Base-by-base conservation (phyloP, 2,329 filamentous ascomycete genomes). In the Hypoxylon sp. region DNA sequence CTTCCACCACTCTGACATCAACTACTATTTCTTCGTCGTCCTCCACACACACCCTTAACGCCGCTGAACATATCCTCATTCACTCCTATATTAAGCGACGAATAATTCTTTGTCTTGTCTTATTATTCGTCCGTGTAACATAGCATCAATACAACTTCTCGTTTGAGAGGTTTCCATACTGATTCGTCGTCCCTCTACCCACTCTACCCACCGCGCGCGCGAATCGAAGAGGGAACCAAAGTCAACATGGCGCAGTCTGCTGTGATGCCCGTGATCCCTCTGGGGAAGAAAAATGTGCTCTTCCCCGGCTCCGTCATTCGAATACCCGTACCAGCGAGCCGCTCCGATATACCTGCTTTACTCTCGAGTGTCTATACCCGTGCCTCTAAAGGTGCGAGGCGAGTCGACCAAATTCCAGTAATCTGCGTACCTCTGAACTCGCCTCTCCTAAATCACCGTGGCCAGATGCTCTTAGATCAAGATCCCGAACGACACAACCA, bases 351-450 rank as follows among this genome's bases (percentile, higher is more conserved):
- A 72, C 91, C 93, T 58, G 92, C 95, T 55, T 88, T 98, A 48
- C 89, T 99, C 63, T 92, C 94, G 19, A 90, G 91, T 73, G 88
- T 97, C 66, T 95, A 97, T 80, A 92, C 92, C 75, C 89, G 90
- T 73, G 90, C 91, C 34, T 87, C 88, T 43, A 90, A 90, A 74
- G 87, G 90, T 72, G 87, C 89, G 28, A 87, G 89, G 72, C 84
- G 87, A 69, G 84, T 90, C 75, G 87, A 90, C 72, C 84, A 85
- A 72, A 89, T 97, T 73, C 90, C 92, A 7, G 90, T 98, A 71
- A 93, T 92, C 58, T 98, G 95, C 79, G 90, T 98, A 60, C 96
- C 96, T 19, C 84, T 98, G 66, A 90, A 86, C 70, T 96, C 93
- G 53, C 90, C 91, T 3, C 86, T 90, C 23, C 85, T 97, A 25